These are phyloP conservation scores for Cornus controversa DNA, from an alignment of 148 eudicot genomes.

Conservation along the genomic window DNA sequence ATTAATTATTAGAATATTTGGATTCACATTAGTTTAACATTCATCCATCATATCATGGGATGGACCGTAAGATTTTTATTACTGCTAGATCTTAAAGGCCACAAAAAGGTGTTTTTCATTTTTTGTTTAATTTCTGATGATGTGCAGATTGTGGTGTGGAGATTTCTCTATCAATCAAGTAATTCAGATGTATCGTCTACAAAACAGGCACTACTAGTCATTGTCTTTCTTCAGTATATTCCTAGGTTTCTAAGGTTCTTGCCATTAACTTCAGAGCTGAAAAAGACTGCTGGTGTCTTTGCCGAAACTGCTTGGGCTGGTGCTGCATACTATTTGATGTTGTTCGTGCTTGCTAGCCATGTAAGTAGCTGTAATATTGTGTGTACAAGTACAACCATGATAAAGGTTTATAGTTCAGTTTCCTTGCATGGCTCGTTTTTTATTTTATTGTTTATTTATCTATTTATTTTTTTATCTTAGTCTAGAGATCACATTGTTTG, in stretches of 20 bases:
- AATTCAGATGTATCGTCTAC: slow-evolving; percentile 52
- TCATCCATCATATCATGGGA: no score
- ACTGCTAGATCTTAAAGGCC: not conserved
- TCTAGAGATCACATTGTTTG: no score
- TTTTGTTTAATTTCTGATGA: slow-evolving; percentile 6
- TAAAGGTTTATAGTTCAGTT: no score
- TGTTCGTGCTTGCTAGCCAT: slow-evolving; percentile 75
- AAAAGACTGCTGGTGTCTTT: slow-evolving; percentile 62
- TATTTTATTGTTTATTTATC: no score
- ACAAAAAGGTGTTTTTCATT: not conserved
- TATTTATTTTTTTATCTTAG: no score
- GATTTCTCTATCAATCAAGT: slow-evolving; percentile 31
- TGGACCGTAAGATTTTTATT: no score
- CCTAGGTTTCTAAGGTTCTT: slow-evolving; percentile 56
- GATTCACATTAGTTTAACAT: no score
- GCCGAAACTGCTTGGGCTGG: slow-evolving; percentile 85
- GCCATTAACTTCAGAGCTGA: slow-evolving; percentile 61
- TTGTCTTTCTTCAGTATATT: slow-evolving; percentile 54
- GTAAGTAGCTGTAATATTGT: slow-evolving; percentile 32
- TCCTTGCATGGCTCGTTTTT: no score
- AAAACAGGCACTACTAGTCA: slow-evolving; percentile 40
- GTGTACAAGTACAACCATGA: not conserved
- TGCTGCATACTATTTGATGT: slow-evolving; percentile 68
- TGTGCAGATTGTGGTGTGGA: slow-evolving; percentile 65
- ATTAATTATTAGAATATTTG: no score